Evolutionary conservation across 441 rosid species (phyloP), one percentile per base, ranked within the genome.

Genomic region (Melastoma candidum): DNA sequence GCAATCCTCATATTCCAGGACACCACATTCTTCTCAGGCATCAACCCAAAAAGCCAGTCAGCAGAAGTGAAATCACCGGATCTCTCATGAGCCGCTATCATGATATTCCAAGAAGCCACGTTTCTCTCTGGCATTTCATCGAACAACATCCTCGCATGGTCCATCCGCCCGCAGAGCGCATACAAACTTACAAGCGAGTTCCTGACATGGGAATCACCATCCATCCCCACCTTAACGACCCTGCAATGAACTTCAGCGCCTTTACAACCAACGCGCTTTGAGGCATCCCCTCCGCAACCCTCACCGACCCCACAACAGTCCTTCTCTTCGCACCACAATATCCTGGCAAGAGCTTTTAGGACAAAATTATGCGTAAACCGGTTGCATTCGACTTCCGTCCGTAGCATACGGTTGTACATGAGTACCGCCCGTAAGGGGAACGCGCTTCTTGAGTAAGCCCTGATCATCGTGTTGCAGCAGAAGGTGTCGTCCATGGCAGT

Each of bases 71-170:
- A 60, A 26, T 66, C 61, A 24, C 63, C 63, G 2, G 26, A 53
- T 12, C 43, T 55, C 50, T 66, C 61, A 10, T 59, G 60, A 13
- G 65, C 70, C 44, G 48, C 55, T 45, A 66, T 55, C 64, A 66
- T 66, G 46, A 66, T 60, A 48, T 66, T 66, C 70, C 70, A 66
- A 0, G 70, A 66, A 47, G 70, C 51, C 0, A 46, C 41, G 17
- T 32, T 66, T 48, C 60, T 60, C 0, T 50, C 61, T 12, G 65
- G 12, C 70, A 66, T 66, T 66, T 66, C 70, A 26, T 66, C 65
- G 29, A 66, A 66, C 41, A 60, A 22, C 7, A 17, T 7, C 22
- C 51, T 48, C 29, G 61, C 70, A 13, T 7, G 12, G 24, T 12
- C 48, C 45, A 60, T 12, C 44, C 12, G 51, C 8, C 70, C 61